Evolutionary conservation across 805 yeast genomes (phyloP).

Genomic region (Suhomyces tanzawaensis): DNA sequence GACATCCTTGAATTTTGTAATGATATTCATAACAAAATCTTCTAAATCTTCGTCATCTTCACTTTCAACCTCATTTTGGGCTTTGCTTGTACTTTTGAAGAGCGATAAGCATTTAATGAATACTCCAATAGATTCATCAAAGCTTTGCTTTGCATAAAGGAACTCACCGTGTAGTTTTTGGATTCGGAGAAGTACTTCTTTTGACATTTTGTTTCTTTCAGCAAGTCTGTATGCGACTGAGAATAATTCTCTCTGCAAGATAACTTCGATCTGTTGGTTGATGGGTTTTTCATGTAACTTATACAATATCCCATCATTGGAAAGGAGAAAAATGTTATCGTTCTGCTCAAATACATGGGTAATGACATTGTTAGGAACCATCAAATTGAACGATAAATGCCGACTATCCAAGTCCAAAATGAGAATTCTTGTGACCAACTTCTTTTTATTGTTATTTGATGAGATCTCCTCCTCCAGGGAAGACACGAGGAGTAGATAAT

Average conservation of each 20-base stretch:
- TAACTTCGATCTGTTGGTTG: conserved; percentile 64
- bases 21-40: conserved; percentile 62
- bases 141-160: conserved; percentile 63
- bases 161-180: conserved; percentile 62
- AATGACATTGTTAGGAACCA: conserved; percentile 61
- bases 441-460: conserved; percentile 9
- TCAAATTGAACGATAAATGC: conserved; percentile 64
- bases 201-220: conserved; percentile 26
- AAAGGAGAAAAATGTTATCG: conserved; percentile 58
- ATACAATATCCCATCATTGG: conserved; percentile 74
- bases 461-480: conserved; percentile 33
- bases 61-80: conserved; percentile 1
- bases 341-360: conserved; percentile 56
- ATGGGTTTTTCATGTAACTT: conserved; percentile 64
- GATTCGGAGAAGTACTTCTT: conserved; percentile 27
- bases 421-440: conserved; percentile 52
- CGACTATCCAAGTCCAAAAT: conserved; percentile 71
- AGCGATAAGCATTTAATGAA: conserved; percentile 50
- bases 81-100: conserved; percentile 9
- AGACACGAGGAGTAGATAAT: conserved; percentile 60
- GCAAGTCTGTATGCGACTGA: conserved; percentile 74
- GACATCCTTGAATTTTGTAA: conserved; percentile 75
- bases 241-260: conserved; percentile 68
- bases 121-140: conserved; percentile 68
- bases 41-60: conserved; percentile 25